Percentiles rank a stretch among this genome's conserved stretches.
Conservation (phyloP, 2,329 filamentous ascomycete species). For the Podosphaera fusca region DNA sequence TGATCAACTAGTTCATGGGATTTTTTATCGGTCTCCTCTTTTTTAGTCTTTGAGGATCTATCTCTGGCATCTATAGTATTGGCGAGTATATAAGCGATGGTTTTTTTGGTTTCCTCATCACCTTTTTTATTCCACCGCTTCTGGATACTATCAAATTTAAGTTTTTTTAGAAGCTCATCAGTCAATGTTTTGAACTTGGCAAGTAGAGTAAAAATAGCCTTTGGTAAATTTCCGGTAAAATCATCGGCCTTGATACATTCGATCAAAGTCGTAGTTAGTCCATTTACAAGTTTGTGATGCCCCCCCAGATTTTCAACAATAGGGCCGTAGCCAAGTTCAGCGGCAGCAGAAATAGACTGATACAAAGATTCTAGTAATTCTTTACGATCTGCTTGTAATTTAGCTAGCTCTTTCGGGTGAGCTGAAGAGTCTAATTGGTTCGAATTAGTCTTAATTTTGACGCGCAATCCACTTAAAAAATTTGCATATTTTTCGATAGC, state of each 20-base stretch:
- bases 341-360: constrained; percentile 28
- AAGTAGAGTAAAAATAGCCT: constrained; percentile 34
- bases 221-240: constrained; percentile 29
- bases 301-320: constrained; percentile 34
- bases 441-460: constrained; percentile 12
- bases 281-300: constrained; percentile 31
- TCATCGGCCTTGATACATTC: constrained; percentile 29
- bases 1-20: constrained; percentile 9
- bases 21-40: constrained; percentile 16
- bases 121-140: constrained; percentile 39
- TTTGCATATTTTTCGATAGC: constrained; percentile 15
- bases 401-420: constrained; percentile 14
- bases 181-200: constrained; percentile 34
- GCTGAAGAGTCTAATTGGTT: constrained; percentile 11
- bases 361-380: constrained; percentile 26
- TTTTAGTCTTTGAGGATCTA: constrained; percentile 21
- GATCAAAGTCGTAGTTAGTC: constrained; percentile 29
- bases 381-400: constrained; percentile 21
- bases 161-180: constrained; percentile 33
- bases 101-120: constrained; percentile 37
- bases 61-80: constrained; percentile 15
- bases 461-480: constrained; percentile 12
- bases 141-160: constrained; percentile 41
- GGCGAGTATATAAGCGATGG: constrained; percentile 33
- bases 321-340: constrained; percentile 29